Evolutionary conservation across 2,329 filamentous ascomycete species (phyloP).

Genomic region (Diaporthe batatas): DNA sequence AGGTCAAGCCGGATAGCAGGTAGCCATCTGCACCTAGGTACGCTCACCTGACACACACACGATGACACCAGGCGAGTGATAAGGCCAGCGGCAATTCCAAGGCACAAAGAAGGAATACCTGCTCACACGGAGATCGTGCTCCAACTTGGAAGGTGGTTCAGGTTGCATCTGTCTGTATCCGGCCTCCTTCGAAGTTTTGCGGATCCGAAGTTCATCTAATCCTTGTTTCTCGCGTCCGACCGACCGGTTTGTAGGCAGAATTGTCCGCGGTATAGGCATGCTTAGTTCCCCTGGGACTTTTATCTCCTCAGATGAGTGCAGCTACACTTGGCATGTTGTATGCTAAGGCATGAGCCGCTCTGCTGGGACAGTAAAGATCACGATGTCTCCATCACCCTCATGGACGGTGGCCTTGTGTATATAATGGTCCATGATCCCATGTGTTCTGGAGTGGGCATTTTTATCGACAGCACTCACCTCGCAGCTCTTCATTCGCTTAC

Average conservation of each 20-base stretch:
- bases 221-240: neutral
- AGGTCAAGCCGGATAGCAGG: neutral
- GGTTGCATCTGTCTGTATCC: neutral
- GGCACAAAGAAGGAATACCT: constrained; percentile 4
- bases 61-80: constrained; percentile 22
- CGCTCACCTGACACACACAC: constrained; percentile 1
- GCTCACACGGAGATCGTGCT: constrained; percentile 28
- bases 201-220: neutral
- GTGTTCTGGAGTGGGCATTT: neutral
- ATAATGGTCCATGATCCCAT: neutral
- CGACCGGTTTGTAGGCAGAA: neutral
- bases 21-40: neutral
- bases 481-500: neutral
- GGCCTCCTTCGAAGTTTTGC: neutral
- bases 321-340: neutral
- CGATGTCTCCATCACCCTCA: neutral
- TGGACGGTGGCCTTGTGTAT: neutral
- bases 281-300: neutral
- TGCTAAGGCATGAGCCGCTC: neutral
- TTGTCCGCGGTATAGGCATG: neutral
- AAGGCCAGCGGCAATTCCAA: neutral
- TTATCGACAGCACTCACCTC: neutral
- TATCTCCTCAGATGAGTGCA: neutral
- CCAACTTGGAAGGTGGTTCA: constrained; percentile 37
- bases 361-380: neutral